Percentiles rank a stretch among this genome's conserved stretches.
Evolutionary conservation across 2,329 filamentous ascomycete species (phyloP).

Genomic region (Aspergillus sp.): DNA sequence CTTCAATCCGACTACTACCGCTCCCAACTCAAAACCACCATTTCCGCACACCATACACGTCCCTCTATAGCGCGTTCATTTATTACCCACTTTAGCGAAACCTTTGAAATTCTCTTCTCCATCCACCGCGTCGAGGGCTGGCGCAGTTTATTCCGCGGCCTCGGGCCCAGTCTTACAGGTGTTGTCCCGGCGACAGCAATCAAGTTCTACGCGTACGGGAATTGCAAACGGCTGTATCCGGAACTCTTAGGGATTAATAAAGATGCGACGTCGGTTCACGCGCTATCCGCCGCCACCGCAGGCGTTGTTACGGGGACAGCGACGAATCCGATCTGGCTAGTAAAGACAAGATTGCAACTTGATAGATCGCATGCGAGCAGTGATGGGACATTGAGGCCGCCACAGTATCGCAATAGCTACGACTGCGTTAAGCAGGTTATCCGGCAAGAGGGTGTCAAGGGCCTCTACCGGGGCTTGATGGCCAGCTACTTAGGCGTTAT

Average conservation of each 20-base stretch:
- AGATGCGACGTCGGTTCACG: constrained; percentile 33
- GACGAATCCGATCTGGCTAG: constrained; percentile 42
- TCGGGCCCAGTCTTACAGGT: constrained; percentile 40
- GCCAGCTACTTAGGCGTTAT: constrained; percentile 56
- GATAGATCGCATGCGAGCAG: constrained; percentile 34
- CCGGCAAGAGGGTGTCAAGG: constrained; percentile 77
- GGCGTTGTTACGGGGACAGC: constrained; percentile 37
- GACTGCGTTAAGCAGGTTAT: constrained; percentile 68
- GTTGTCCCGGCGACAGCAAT: constrained; percentile 41
- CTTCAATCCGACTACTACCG: constrained; percentile 95
- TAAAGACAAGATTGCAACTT: constrained; percentile 70
- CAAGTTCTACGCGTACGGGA: constrained; percentile 41
- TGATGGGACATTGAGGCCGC: constrained; percentile 22
- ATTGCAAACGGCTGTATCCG: constrained; percentile 36
- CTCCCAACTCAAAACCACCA: constrained; percentile 62
- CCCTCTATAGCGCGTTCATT: constrained; percentile 55
- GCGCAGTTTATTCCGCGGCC: constrained; percentile 37
- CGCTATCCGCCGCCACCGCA: constrained; percentile 34
- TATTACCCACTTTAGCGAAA: constrained; percentile 49
- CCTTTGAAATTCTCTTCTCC: constrained; percentile 34
- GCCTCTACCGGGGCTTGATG: constrained; percentile 84
- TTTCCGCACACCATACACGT: constrained; percentile 55
- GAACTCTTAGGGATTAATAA: constrained; percentile 27
- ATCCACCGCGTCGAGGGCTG: constrained; percentile 40
- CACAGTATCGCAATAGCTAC: constrained; percentile 63